Percentiles rank a stretch among this genome's conserved stretches.
Conservation (phyloP, 305 asterid species). For the Withania somnifera region DNA sequence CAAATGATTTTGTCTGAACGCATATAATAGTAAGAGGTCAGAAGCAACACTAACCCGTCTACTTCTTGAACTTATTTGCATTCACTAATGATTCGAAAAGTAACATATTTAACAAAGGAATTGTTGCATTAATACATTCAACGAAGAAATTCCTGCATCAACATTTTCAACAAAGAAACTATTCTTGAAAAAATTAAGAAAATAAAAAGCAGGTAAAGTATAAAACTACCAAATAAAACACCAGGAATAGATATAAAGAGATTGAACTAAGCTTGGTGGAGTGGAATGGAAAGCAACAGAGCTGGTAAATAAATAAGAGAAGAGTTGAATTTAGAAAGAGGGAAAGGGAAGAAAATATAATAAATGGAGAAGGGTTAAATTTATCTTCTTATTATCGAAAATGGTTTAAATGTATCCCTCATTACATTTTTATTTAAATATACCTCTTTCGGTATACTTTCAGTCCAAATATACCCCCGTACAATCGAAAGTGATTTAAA, state of each 20-base stretch:
- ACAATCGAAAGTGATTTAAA: too few species aligned
- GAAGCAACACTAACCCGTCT: too few species aligned
- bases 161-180: not conserved
- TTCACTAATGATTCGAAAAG: not conserved
- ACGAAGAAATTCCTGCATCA: not conserved
- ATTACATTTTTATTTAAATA: too few species aligned
- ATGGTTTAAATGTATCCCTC: too few species aligned
- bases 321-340: not conserved
- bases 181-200: not conserved
- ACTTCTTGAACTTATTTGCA: too few species aligned
- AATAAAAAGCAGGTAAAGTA: not conserved
- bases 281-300: not conserved
- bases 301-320: not conserved
- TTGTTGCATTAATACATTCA: not conserved
- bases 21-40: too few species aligned
- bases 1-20: too few species aligned
- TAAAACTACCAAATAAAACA: too few species aligned
- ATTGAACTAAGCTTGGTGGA: not conserved
- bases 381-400: too few species aligned
- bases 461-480: too few species aligned
- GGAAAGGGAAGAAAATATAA: not conserved
- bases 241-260: not conserved
- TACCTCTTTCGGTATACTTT: too few species aligned
- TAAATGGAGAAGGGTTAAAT: too few species aligned
- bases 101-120: not conserved